These are phyloP conservation scores for Monosporozyma siamensis DNA, from an alignment of 805 yeast species.

Conservation along the genomic window DNA sequence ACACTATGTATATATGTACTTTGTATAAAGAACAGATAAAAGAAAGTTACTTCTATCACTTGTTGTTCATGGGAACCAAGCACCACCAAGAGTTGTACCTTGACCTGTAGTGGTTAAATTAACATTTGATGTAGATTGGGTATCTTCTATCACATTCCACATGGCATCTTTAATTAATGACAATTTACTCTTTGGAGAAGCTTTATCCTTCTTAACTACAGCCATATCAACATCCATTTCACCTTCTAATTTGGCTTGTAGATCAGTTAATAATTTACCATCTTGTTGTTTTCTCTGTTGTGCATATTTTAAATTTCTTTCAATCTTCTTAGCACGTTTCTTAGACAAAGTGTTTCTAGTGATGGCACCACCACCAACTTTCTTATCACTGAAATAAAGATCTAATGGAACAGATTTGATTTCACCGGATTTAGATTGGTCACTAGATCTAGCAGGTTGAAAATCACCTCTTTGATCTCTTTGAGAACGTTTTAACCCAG, in stretches of 20 bases:
- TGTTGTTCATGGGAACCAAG: constrained; percentile 39
- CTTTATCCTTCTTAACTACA: constrained; percentile 14
- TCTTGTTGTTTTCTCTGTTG: constrained; percentile 41
- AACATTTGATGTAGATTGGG: constrained; percentile 32
- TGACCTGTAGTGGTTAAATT: constrained; percentile 44
- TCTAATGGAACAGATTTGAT: constrained; percentile 36
- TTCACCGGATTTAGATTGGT: constrained; percentile 33
- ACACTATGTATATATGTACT: background rate
- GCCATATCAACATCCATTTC: constrained; percentile 39
- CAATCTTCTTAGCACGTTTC: constrained; percentile 69
- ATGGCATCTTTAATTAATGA: constrained; percentile 48
- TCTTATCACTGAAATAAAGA: constrained; percentile 26
- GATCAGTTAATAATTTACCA: constrained; percentile 32
- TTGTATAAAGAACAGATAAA: constrained; percentile 1
- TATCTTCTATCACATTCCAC: constrained; percentile 63
- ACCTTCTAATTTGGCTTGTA: constrained; percentile 39
- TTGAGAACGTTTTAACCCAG: constrained; percentile 48
- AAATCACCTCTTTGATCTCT: constrained; percentile 36
- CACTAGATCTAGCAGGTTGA: constrained; percentile 41
- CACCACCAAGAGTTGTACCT: constrained; percentile 82
- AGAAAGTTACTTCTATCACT: too few relatives aligned
- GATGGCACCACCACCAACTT: constrained; percentile 10
- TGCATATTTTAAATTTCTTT: constrained; percentile 67
- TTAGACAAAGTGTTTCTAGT: constrained; percentile 62
- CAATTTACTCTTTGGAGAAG: constrained; percentile 27